These are phyloP conservation scores for Podospora comata DNA, from an alignment of 495 filamentous ascomycete genomes.

Conservation along the genomic window DNA sequence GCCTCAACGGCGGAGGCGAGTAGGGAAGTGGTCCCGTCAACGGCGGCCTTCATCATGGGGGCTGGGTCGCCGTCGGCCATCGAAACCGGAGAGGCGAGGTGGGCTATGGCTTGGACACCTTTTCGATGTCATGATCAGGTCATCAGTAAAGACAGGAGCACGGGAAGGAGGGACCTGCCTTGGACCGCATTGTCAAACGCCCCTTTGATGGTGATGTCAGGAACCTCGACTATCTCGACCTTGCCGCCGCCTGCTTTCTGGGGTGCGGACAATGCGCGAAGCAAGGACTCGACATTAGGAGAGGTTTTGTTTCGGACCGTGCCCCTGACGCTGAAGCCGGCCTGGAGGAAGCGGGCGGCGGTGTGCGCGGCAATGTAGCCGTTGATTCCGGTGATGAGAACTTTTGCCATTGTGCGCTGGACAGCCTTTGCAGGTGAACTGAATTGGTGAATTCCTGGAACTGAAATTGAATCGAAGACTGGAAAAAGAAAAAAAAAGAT, in stretches of 20 bases:
- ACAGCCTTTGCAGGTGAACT: neutral
- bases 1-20: constrained; percentile 60
- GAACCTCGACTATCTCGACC: constrained; percentile 40
- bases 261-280: constrained; percentile 51
- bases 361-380: constrained; percentile 55
- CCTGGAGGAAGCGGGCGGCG: constrained; percentile 44
- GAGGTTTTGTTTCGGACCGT: constrained; percentile 38
- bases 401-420: neutral
- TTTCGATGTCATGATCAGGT: neutral
- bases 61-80: constrained; percentile 55
- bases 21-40: constrained; percentile 70
- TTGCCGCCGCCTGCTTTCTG: constrained; percentile 28
- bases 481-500: neutral
- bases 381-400: constrained; percentile 55
- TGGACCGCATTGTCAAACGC: constrained; percentile 44
- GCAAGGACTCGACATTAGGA: constrained; percentile 43
- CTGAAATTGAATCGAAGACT: neutral
- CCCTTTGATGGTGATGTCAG: constrained; percentile 38
- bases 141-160: neutral
- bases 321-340: constrained; percentile 50
- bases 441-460: neutral
- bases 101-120: constrained; percentile 33
- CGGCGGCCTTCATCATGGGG: constrained; percentile 64
- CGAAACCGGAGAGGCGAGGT: constrained; percentile 63
- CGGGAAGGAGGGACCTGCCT: constrained; percentile 20